Base-by-base conservation (phyloP, 768 basidiomycete species). In the Rhodosporidiobolus sp. region DNA sequence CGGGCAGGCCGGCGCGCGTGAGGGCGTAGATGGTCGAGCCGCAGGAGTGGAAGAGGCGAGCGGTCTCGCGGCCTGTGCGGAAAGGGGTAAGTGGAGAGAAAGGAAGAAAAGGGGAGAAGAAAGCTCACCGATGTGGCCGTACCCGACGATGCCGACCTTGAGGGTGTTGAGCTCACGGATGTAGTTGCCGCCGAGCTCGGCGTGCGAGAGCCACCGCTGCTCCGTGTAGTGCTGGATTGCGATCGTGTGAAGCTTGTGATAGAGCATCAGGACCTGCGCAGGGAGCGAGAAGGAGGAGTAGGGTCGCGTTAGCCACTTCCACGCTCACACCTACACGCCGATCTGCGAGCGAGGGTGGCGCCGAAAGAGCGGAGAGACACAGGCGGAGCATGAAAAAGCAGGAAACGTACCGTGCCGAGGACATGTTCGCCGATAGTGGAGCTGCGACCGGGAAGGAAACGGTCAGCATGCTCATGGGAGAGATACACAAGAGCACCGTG, bases 101-200 rank as follows among this genome's bases (percentile, higher is more conserved):
- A 35, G 26, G 45, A 12, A 30, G 16, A 11, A 34, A 49, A 8
- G 45, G 34, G n/a, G 46, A 22, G 28, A 38, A n/a, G 24, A 30
- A 8, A 45, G 34, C 59, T 43, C 43, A 70, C 72, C 71, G 35
- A 72, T 72, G 61, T 67, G 66, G 11, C 71, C 72, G 59, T 73
- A 73, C 1, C 73, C 74, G 26, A 71, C 32, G 32, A 75, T 62
- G 2, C 74, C 74, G 20, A 75, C 70, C 11, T 20, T 71, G 7
- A 67, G 38, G 12, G 61, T 55, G 30, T 57, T 60, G 6, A 75
- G 49, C 55, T 75, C 74, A 52, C 74, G 74, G 48, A 75, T 67
- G 45, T 55, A 75, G 53, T 68, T 57, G 4, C 58, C 63, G 2
- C 70, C 74, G 11, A 65, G 50, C 35, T 65, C 66, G 12, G 4